Percentiles rank a stretch among this genome's conserved stretches.
phyloP scores from a whole-genome alignment of 257 asterid genomes.

The Oldenlandia corymbosa region DNA sequence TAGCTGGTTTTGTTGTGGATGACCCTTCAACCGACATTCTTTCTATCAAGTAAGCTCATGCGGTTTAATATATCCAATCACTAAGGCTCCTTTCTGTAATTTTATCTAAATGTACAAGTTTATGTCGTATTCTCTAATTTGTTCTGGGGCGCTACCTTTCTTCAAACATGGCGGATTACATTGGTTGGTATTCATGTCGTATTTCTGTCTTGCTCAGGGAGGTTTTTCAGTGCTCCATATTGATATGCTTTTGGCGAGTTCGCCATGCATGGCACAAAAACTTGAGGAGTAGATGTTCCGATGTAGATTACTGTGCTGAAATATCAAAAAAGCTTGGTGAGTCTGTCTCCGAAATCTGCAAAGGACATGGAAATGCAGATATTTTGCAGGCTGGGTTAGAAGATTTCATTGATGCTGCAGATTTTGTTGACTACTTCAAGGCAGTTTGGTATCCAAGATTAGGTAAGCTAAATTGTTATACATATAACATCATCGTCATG shows the following conservation, averaged over 20 bases:
- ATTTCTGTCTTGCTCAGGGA: slow-evolving; percentile 41
- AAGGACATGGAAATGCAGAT: slow-evolving; percentile 39
- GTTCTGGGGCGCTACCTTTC: too few relatives aligned
- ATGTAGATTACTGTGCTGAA: slow-evolving; percentile 41
- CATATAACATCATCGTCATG: too few relatives aligned
- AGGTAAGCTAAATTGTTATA: slow-evolving; percentile 34
- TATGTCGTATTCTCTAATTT: too few relatives aligned
- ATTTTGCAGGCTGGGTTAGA: slow-evolving; percentile 51
- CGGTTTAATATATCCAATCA: slow-evolving; percentile 7
- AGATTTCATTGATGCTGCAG: slow-evolving; percentile 49
- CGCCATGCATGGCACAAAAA: slow-evolving; percentile 95
- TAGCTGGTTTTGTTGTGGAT: slow-evolving; percentile 89
- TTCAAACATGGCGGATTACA: too few relatives aligned
- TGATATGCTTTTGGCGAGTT: slow-evolving; percentile 89
- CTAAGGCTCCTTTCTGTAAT: too few relatives aligned
- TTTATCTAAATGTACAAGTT: too few relatives aligned
- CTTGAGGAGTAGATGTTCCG: slow-evolving; percentile 59
- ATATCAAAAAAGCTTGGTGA: slow-evolving; percentile 56
- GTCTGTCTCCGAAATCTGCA: slow-evolving; percentile 49
- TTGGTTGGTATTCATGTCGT: slow-evolving; percentile 21
- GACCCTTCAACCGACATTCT: slow-evolving; percentile 69
- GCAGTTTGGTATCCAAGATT: slow-evolving; percentile 77
- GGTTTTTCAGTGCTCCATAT: slow-evolving; percentile 75
- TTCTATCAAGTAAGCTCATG: slow-evolving; percentile 55
- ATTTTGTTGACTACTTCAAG: slow-evolving; percentile 80